These are phyloP conservation scores for Xylaria castorea DNA, from an alignment of 495 filamentous ascomycete species.

Conservation along the genomic window DNA sequence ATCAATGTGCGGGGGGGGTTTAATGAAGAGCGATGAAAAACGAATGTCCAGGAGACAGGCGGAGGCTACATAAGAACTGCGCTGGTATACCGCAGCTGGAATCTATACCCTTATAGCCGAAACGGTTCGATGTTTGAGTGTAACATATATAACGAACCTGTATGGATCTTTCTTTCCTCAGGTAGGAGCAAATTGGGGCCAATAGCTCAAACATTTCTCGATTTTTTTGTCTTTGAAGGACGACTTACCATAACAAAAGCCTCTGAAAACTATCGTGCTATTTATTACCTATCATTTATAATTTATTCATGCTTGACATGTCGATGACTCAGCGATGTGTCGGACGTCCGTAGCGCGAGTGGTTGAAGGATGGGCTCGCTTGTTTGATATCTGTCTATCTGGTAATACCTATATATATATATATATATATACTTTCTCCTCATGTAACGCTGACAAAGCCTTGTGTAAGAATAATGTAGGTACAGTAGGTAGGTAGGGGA, in stretches of 20 bases:
- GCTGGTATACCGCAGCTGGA: conserved; percentile 20
- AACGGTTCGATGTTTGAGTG: conserved; percentile 8
- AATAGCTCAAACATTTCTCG: not conserved
- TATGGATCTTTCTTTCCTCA: not conserved
- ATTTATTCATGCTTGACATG: not conserved
- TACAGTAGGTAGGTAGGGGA: too few relatives aligned
- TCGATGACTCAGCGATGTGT: not conserved
- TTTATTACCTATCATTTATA: not conserved
- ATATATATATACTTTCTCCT: not conserved
- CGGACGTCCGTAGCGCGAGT: not conserved
- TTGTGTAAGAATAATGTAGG: not conserved
- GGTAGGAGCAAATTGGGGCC: not conserved
- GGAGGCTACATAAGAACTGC: conserved; percentile 3
- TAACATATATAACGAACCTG: conserved; percentile 19
- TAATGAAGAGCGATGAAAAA: conserved; percentile 17
- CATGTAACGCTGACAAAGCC: conserved; percentile 5
- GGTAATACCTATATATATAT: not conserved
- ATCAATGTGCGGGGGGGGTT: not conserved
- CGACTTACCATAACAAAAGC: not conserved
- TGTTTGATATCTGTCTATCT: not conserved
- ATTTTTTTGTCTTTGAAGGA: not conserved
- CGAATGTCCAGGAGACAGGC: not conserved
- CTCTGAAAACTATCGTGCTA: not conserved
- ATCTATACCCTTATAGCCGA: conserved; percentile 25
- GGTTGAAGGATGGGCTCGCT: not conserved